These are phyloP conservation scores for Oenanthe sinensis DNA, from an alignment of 129 eudicot genomes.

Conservation along the genomic window DNA sequence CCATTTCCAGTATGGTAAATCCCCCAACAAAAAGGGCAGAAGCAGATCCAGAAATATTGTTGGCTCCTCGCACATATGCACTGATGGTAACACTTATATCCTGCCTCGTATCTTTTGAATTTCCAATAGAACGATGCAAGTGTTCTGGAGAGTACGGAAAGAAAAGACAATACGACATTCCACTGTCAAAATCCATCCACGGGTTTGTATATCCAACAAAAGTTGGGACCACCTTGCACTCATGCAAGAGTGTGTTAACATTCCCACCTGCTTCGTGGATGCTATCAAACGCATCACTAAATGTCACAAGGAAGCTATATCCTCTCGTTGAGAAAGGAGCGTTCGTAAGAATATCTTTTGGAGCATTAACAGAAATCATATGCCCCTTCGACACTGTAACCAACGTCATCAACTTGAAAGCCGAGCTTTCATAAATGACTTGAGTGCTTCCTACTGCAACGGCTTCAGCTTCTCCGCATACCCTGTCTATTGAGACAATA, in stretches of 20 bases:
- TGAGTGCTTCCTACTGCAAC: constrained; percentile 31
- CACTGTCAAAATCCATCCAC: constrained; percentile 40
- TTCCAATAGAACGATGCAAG: constrained; percentile 25
- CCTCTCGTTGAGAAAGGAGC: constrained; percentile 40
- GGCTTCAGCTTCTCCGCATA: constrained; percentile 50
- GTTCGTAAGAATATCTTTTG: constrained; percentile 40
- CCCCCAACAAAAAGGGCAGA: constrained; percentile 51
- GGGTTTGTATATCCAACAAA: constrained; percentile 46
- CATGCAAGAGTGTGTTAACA: constrained; percentile 18
- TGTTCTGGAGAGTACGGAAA: constrained; percentile 48
- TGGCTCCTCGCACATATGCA: constrained; percentile 37
- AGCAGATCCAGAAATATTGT: constrained; percentile 35
- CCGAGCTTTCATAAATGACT: constrained; percentile 28
- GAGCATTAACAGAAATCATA: constrained; percentile 35
- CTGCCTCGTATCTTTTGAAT: constrained; percentile 16
- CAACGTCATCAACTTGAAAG: constrained; percentile 30
- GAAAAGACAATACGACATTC: constrained; percentile 38
- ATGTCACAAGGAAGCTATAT: constrained; percentile 38
- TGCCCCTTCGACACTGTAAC: constrained; percentile 40
- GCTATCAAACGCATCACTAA: constrained; percentile 17
- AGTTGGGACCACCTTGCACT: constrained; percentile 48
- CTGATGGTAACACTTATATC: constrained; percentile 25
- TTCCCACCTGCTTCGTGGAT: constrained; percentile 6
- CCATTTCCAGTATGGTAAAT: constrained; percentile 31
- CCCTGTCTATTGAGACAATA: constrained; percentile 23